phyloP scores from a whole-genome alignment of 345 rosid species.

The Ceriops decandra region DNA sequence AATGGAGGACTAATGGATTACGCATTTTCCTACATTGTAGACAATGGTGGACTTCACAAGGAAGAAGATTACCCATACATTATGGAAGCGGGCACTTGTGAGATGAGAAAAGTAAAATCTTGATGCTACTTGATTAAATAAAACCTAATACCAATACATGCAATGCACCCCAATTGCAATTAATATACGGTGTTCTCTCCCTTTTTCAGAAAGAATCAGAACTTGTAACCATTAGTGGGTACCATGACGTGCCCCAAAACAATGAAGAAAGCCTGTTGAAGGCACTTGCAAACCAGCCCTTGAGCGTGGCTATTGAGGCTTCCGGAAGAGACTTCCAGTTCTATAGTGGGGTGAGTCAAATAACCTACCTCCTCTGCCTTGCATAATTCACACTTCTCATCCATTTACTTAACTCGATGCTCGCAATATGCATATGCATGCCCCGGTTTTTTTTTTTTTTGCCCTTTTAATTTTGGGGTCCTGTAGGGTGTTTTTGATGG shows the following conservation, averaged over 20 bases:
- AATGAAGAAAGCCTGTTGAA: slow-evolving; percentile 25
- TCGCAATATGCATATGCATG: too few species aligned
- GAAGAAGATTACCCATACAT: slow-evolving; percentile 31
- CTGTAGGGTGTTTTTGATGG: slow-evolving; percentile 32
- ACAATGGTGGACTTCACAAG: slow-evolving; percentile 25
- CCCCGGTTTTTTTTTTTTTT: too few species aligned
- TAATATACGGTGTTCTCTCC: background rate
- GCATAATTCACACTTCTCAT: too few species aligned
- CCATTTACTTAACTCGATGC: too few species aligned
- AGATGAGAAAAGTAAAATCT: slow-evolving; percentile 16
- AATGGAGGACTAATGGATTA: slow-evolving; percentile 35
- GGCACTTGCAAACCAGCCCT: slow-evolving; percentile 32
- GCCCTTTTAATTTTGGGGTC: too few species aligned
- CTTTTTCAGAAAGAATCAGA: slow-evolving; percentile 19
- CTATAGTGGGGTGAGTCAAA: slow-evolving; percentile 28
- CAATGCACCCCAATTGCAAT: background rate
- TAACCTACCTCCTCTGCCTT: too few species aligned
- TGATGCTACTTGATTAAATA: background rate
- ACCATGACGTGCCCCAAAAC: slow-evolving; percentile 29
- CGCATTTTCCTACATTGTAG: slow-evolving; percentile 24
- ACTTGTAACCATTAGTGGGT: slow-evolving; percentile 24
- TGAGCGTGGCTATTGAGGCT: slow-evolving; percentile 34
- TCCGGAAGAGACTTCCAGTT: slow-evolving; percentile 33
- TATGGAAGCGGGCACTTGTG: slow-evolving; percentile 33
- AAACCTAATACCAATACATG: background rate